Conservation (phyloP, 495 filamentous ascomycete genomes). For the Evansstolkia leycettana region DNA sequence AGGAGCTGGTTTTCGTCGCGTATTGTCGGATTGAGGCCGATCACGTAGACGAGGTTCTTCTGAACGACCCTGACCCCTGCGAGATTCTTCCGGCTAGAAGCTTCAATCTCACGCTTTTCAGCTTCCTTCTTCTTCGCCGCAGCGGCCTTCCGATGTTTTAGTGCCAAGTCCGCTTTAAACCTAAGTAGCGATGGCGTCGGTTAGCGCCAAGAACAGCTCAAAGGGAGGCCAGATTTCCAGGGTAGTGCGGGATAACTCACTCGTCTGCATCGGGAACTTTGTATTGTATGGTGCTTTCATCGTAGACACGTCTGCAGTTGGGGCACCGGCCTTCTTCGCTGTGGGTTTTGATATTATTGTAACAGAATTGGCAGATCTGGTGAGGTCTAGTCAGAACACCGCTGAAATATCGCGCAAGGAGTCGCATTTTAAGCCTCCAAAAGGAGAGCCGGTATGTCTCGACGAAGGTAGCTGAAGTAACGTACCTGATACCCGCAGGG, state of each 20-base stretch:
- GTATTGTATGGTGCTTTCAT: constrained; percentile 92
- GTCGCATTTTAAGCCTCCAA: no score
- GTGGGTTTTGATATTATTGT: constrained; percentile 86
- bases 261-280: constrained; percentile 90
- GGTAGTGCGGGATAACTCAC: constrained; percentile 34
- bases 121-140: constrained; percentile 88
- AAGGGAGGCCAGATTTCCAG: background rate
- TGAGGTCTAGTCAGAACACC: constrained; percentile 1
- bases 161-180: constrained; percentile 76
- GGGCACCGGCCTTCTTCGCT: constrained; percentile 94
- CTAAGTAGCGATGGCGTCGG: constrained; percentile 16
- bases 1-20: constrained; percentile 77
- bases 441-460: no score
- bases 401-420: background rate
- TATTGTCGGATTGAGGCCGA: constrained; percentile 80
- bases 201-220: constrained; percentile 12
- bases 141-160: constrained; percentile 83
- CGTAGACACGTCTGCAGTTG: constrained; percentile 87
- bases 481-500: constrained; percentile 95
- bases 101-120: constrained; percentile 91
- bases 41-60: constrained; percentile 97
- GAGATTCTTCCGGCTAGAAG: constrained; percentile 85
- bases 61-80: constrained; percentile 91
- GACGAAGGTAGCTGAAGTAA: background rate
- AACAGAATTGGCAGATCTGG: constrained; percentile 98